These are phyloP conservation scores for Staphylotrichum longicolle DNA, from an alignment of 495 filamentous ascomycete genomes.

Conservation along the genomic window DNA sequence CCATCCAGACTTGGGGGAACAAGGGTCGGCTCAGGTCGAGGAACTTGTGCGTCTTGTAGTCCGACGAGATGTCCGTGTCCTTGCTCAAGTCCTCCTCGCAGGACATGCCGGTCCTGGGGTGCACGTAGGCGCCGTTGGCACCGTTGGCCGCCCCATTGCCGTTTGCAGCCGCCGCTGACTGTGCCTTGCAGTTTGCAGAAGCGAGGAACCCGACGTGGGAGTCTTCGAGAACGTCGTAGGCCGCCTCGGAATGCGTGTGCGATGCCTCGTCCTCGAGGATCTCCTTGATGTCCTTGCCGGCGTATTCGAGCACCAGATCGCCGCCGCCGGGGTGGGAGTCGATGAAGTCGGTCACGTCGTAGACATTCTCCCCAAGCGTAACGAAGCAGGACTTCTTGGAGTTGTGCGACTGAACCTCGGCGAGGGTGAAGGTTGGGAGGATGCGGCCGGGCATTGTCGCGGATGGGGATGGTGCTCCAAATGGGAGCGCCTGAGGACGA, in stretches of 20 bases:
- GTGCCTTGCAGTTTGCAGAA: slow-evolving; percentile 40
- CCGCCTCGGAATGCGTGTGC: slow-evolving; percentile 81
- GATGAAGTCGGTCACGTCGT: slow-evolving; percentile 89
- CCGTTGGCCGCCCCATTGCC: slow-evolving; percentile 23
- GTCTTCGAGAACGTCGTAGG: slow-evolving; percentile 86
- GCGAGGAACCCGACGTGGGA: slow-evolving; percentile 75
- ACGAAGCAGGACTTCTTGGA: slow-evolving; percentile 87
- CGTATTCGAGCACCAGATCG: slow-evolving; percentile 86
- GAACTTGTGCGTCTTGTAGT: slow-evolving; percentile 89
- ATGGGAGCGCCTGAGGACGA: not conserved
- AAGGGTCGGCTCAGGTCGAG: slow-evolving; percentile 85
- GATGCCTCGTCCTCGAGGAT: slow-evolving; percentile 83
- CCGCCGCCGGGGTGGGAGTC: slow-evolving; percentile 86
- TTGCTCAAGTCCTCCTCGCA: slow-evolving; percentile 79
- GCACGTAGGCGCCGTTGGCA: slow-evolving; percentile 49
- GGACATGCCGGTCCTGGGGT: slow-evolving; percentile 79
- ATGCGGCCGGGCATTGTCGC: slow-evolving; percentile 44
- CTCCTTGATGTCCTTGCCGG: slow-evolving; percentile 76
- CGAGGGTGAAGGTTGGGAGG: slow-evolving; percentile 72
- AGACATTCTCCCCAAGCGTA: slow-evolving; percentile 83
- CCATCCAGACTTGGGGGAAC: slow-evolving; percentile 82
- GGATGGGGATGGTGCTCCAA: not conserved
- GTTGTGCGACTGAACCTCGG: slow-evolving; percentile 80
- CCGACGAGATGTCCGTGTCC: slow-evolving; percentile 70
- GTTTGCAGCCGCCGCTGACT: slow-evolving; percentile 19